Evolutionary conservation across 768 basidiomycete genomes (phyloP), one percentile per base, ranked within the genome.

Genomic region (Tylopilus sp.): DNA sequence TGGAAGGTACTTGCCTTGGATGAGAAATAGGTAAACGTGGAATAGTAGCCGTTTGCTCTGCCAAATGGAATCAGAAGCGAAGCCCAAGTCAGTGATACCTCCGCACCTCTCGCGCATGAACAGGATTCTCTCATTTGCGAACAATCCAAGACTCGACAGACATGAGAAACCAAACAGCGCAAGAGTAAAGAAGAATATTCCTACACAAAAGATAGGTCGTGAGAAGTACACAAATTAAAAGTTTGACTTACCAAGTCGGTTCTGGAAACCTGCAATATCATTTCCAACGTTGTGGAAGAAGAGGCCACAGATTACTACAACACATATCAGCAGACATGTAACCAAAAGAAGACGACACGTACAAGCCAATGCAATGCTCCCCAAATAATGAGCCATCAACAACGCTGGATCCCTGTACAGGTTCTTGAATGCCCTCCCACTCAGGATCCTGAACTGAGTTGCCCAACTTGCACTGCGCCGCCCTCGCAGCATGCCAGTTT

Each of bases 181-280:
- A n/a, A 99, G 76, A 4, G 93, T 87, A 73, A 99, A 99, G 78
- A 99, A 95, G 83, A 98, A 98, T 48, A 98, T 80, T 10, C 95
- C 91, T 82, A 70, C 9, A 19, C 22, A 47, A 21, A 31, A 10
- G 34, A 53, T 24, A 47, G 14, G 21, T 26, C 40, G 33, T 42
- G 10, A 38, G 16, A 53, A 14, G 13, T 8, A 42, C 31, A 16
- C 13, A 7, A 44, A 38, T 17, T 10, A 34, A 53, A 24, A 31
- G 28, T 14, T 16, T 8, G 60, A 38, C 74, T n/a, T 57, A 84
- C 89, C 92, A 54, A 95, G 77, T 58, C 93, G 80, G 64, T 96
- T 95, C 77, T 98, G 96, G 84, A 99, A 97, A 6, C 96, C 96
- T 7, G 90, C 85, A 45, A 98, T 98, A 71, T 98, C 95, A 65